These are phyloP conservation scores for Phellinidium pouzarii DNA, from an alignment of 1,284 basidiomycete genomes.

Conservation along the genomic window DNA sequence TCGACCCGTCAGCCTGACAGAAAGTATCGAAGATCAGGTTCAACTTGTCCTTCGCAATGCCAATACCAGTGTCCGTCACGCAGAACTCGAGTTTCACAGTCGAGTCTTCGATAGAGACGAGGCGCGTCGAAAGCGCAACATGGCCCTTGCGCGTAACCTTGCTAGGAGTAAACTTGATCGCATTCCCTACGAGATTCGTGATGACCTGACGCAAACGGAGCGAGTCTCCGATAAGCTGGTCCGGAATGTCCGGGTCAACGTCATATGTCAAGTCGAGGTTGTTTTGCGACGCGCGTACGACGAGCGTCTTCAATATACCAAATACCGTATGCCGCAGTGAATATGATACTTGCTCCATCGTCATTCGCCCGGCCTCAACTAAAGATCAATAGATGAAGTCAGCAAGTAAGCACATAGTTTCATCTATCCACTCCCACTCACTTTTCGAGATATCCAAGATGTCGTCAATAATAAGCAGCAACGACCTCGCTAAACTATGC, in stretches of 20 bases:
- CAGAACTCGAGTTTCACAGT: slow-evolving; percentile 94
- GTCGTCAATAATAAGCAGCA: slow-evolving; percentile 96
- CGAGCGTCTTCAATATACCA: slow-evolving; percentile 95
- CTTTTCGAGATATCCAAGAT: slow-evolving; percentile 98
- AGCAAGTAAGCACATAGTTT: slow-evolving; percentile 10
- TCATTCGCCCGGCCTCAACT: slow-evolving; percentile 99
- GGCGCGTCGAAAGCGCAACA: slow-evolving; percentile 83
- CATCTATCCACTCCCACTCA: slow-evolving; percentile 34
- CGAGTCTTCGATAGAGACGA: slow-evolving; percentile 68
- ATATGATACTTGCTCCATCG: slow-evolving; percentile 97
- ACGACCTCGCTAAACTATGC: slow-evolving; percentile 87
- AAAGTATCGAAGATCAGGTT: slow-evolving; percentile 99
- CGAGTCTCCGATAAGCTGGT: slow-evolving; percentile 96
- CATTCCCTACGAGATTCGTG: slow-evolving; percentile 92
- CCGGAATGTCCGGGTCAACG: slow-evolving; percentile 92
- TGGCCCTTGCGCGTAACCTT: slow-evolving; percentile 78
- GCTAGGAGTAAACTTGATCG: slow-evolving; percentile 91
- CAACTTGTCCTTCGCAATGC: slow-evolving; percentile 97
- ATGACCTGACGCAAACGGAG: slow-evolving; percentile 90
- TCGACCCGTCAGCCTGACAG: slow-evolving; percentile 96
- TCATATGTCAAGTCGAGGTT: slow-evolving; percentile 97
- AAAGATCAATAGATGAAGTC: slow-evolving; percentile 13
- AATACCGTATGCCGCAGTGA: slow-evolving; percentile 97
- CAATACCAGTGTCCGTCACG: slow-evolving; percentile 96
- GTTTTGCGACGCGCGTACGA: slow-evolving; percentile 96